These are phyloP conservation scores for Solanum chilense DNA, from an alignment of 257 asterid genomes.

Conservation along the genomic window DNA sequence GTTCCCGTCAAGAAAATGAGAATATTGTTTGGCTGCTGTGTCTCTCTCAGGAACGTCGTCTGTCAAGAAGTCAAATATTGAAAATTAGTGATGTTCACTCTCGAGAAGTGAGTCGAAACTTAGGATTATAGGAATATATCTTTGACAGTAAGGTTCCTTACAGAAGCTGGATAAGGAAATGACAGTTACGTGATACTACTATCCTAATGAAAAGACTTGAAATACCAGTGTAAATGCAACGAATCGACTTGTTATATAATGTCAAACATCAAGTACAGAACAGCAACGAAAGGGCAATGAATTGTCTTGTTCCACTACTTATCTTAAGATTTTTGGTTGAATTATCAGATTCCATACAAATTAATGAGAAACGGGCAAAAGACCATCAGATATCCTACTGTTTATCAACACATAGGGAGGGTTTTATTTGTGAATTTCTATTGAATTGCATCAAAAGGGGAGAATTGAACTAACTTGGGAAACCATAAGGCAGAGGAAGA, in stretches of 20 bases:
- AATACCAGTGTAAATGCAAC: conserved; percentile 84
- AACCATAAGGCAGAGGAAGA: conserved; percentile 88
- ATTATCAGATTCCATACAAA: not conserved
- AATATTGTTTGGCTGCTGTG: conserved; percentile 42
- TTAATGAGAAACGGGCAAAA: not conserved
- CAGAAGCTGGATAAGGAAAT: not conserved
- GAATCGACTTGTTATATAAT: conserved; percentile 41
- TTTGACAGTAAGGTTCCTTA: not conserved
- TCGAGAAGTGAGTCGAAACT: not conserved
- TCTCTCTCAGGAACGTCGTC: conserved; percentile 38
- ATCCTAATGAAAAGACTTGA: not conserved
- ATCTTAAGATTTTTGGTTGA: not conserved
- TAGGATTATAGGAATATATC: not conserved
- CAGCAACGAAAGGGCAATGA: not conserved
- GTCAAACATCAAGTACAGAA: not conserved
- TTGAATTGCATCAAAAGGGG: not conserved
- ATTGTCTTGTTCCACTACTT: not conserved
- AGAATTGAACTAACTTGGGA: conserved; percentile 57
- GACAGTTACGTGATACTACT: not conserved
- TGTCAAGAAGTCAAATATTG: conserved; percentile 61
- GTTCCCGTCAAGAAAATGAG: conserved; percentile 78
- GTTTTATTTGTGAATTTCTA: not conserved
- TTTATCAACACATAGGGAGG: not conserved
- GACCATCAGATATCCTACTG: not conserved
- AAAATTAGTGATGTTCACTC: not conserved